Evolutionary conservation across 2,329 filamentous ascomycete genomes (phyloP).

Genomic region (Exophiala phaeomuriformis): DNA sequence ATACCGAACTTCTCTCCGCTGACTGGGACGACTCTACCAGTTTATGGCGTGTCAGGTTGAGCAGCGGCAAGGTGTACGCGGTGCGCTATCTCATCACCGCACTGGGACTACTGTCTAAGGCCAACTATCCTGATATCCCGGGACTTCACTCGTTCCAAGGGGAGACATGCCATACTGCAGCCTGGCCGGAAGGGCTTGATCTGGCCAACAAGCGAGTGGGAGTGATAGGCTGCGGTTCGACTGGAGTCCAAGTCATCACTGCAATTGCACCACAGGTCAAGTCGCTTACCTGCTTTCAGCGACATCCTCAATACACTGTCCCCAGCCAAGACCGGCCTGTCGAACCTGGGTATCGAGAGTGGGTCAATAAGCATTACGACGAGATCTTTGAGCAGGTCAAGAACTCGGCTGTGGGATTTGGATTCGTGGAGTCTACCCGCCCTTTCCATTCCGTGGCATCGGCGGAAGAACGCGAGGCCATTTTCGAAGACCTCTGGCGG

Average conservation of each 20-base stretch:
- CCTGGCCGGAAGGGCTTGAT: neutral
- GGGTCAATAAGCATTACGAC: slow-evolving; percentile 32
- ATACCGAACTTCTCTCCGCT: slow-evolving; percentile 38
- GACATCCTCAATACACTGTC: slow-evolving; percentile 28
- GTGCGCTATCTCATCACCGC: slow-evolving; percentile 36
- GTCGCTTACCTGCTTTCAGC: slow-evolving; percentile 31
- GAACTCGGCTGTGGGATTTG: slow-evolving; percentile 25
- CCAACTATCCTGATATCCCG: slow-evolving; percentile 34
- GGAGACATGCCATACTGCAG: slow-evolving; percentile 34
- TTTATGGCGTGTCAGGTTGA: slow-evolving; percentile 40
- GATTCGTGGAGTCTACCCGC: slow-evolving; percentile 25
- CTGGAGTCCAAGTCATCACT: slow-evolving; percentile 35
- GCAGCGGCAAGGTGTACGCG: slow-evolving; percentile 33
- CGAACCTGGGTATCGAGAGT: slow-evolving; percentile 8
- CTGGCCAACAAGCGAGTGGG: slow-evolving; percentile 30
- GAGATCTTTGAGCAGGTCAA: slow-evolving; percentile 30
- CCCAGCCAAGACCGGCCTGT: slow-evolving; percentile 12
- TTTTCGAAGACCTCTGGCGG: slow-evolving; percentile 31
- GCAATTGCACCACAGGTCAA: slow-evolving; percentile 29
- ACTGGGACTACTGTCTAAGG: slow-evolving; percentile 36
- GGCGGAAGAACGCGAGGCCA: slow-evolving; percentile 19
- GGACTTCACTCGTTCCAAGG: slow-evolving; percentile 36
- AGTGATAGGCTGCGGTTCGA: slow-evolving; percentile 39
- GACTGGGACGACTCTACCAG: slow-evolving; percentile 14
- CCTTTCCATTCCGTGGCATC: neutral